Evolutionary conservation across 139 green algal species (phyloP).

Genomic region (Chlamydomonas sp.): DNA sequence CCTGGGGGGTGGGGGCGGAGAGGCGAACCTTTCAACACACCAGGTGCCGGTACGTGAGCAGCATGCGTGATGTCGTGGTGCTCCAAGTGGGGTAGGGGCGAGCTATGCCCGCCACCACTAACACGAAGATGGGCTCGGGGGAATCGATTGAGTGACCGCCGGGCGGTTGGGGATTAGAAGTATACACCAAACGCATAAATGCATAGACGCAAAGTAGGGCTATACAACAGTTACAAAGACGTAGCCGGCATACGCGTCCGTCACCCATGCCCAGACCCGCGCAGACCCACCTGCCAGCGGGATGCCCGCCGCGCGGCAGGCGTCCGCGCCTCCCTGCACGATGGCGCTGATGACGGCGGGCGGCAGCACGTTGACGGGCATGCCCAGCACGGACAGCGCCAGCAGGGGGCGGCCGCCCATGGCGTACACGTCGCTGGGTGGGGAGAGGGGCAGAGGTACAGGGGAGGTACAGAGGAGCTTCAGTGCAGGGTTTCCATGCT

Average conservation of each 20-base stretch:
- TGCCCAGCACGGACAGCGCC: conserved; percentile 47
- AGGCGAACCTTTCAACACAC: neutral
- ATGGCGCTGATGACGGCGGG: conserved; percentile 44
- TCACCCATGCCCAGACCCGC: neutral
- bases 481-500: no score
- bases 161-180: no score
- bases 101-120: no score
- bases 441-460: neutral
- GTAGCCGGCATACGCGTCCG: no score
- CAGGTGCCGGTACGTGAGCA: neutral
- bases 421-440: conserved; percentile 46
- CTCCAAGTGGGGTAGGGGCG: no score
- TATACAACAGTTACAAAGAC: no score
- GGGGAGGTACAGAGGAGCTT: neutral
- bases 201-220: no score
- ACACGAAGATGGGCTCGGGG: no score
- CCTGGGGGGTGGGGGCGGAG: conserved; percentile 22
- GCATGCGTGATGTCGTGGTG: neutral
- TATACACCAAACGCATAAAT: no score
- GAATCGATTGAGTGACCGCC: no score
- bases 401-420: conserved; percentile 50
- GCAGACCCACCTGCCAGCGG: conserved; percentile 35
- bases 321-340: conserved; percentile 42
- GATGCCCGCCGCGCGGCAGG: conserved; percentile 45
- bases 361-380: conserved; percentile 47